Conservation (phyloP, 495 filamentous ascomycete genomes). For the Penicillium atrosanguineum region DNA sequence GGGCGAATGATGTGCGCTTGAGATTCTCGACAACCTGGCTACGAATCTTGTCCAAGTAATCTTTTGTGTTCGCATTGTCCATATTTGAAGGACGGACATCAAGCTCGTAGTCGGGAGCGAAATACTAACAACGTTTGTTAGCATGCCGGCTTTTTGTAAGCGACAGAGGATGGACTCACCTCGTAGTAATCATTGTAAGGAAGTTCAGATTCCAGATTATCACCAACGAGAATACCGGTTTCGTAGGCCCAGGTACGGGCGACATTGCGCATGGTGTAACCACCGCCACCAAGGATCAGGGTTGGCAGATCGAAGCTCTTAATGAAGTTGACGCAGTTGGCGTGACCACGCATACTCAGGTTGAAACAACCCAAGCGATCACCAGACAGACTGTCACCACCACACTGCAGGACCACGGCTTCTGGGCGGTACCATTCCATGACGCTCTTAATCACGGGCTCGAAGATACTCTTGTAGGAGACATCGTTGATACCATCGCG, state of each 20-base stretch:
- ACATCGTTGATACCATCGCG: slow-evolving; percentile 93
- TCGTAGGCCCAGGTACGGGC: slow-evolving; percentile 97
- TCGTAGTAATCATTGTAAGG: slow-evolving; percentile 99
- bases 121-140: slow-evolving; percentile 63
- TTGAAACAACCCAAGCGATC: slow-evolving; percentile 98
- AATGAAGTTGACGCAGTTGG: slow-evolving; percentile 95
- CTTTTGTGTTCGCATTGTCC: slow-evolving; percentile 94
- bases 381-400: slow-evolving; percentile 90
- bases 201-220: slow-evolving; percentile 74
- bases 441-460: slow-evolving; percentile 86
- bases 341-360: slow-evolving; percentile 93
- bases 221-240: slow-evolving; percentile 84
- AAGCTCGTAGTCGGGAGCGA: slow-evolving; percentile 92
- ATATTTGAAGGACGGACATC: slow-evolving; percentile 96
- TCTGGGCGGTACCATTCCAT: slow-evolving; percentile 97
- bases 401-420: slow-evolving; percentile 95
- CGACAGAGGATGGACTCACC: slow-evolving; percentile 46
- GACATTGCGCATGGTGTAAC: slow-evolving; percentile 99
- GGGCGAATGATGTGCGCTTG: slow-evolving; percentile 79
- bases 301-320: slow-evolving; percentile 90
- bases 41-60: slow-evolving; percentile 96
- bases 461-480: slow-evolving; percentile 92
- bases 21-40: slow-evolving; percentile 90
- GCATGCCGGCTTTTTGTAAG: not conserved
- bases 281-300: slow-evolving; percentile 89